Evolutionary conservation across 805 yeast species (phyloP).

Genomic region (Teunomyces cretensis): DNA sequence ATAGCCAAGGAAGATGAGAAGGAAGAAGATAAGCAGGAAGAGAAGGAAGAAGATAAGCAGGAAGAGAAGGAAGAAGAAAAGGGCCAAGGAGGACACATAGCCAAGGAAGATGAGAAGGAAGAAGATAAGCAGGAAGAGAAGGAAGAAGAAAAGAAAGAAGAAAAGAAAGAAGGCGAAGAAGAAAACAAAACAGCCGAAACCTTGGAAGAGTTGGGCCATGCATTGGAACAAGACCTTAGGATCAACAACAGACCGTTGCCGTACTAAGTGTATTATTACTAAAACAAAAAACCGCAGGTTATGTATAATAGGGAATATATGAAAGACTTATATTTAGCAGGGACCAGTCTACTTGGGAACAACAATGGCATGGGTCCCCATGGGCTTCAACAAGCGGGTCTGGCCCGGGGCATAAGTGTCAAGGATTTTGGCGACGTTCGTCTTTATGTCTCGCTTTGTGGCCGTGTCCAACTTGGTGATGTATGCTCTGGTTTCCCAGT

Average conservation of each 20-base stretch:
- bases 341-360: no score
- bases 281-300: background rate
- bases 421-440: constrained; percentile 28
- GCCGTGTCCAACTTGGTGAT: constrained; percentile 44
- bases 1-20: no score
- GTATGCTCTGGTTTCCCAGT: constrained; percentile 57
- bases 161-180: background rate
- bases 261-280: background rate
- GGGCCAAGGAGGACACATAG: no score
- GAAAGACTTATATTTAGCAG: no score
- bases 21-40: no score
- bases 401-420: constrained; percentile 9
- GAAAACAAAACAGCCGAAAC: background rate
- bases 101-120: no score
- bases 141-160: background rate
- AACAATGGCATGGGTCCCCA: constrained; percentile 14
- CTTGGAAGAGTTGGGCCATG: background rate
- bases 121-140: no score
- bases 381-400: constrained; percentile 10
- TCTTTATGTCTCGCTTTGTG: constrained; percentile 32
- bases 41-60: background rate
- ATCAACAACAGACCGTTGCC: background rate
- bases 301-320: background rate
- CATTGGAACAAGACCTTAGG: background rate
- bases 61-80: no score